These are phyloP conservation scores for Aquilaria agallochum DNA, from an alignment of 441 rosid species.

Conservation along the genomic window DNA sequence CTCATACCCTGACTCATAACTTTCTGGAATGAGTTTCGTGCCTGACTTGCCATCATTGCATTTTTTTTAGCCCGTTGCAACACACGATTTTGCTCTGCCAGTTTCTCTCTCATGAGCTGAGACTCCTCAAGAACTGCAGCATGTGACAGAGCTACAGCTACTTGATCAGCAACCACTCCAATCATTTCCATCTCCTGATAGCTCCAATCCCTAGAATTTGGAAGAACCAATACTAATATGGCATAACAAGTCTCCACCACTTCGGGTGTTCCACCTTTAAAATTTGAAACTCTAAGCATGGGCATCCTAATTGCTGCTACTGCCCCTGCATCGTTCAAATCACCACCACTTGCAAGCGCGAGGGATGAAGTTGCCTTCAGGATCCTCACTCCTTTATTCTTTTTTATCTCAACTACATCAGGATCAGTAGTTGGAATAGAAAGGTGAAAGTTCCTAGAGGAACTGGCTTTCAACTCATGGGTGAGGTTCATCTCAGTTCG, in stretches of 20 bases:
- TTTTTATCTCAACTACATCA: conserved; percentile 48
- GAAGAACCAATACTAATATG: conserved; percentile 67
- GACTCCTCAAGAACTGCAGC: conserved; percentile 78
- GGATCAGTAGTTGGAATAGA: conserved; percentile 43
- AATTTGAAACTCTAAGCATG: conserved; percentile 60
- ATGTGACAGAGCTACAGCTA: conserved; percentile 75
- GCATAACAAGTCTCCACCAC: conserved; percentile 54
- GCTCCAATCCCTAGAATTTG: conserved; percentile 50
- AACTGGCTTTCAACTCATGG: conserved; percentile 41
- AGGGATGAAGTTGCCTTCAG: conserved; percentile 47
- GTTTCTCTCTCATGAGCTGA: conserved; percentile 63
- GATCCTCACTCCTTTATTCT: conserved; percentile 44
- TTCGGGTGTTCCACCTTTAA: conserved; percentile 72
- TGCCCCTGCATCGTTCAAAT: conserved; percentile 47
- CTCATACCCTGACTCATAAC: conserved; percentile 81
- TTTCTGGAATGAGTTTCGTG: conserved; percentile 70
- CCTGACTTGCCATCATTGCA: conserved; percentile 79
- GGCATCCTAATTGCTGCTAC: conserved; percentile 77
- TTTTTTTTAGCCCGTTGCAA: conserved; percentile 58
- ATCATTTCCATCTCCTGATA: conserved; percentile 57
- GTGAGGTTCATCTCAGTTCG: conserved; percentile 55
- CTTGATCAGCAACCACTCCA: conserved; percentile 82
- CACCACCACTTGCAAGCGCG: conserved; percentile 49
- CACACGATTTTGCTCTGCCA: conserved; percentile 51
- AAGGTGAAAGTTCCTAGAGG: conserved; percentile 26